These are phyloP conservation scores for Chaetomium sp. DNA, from an alignment of 2,329 filamentous ascomycete genomes.

Conservation along the genomic window DNA sequence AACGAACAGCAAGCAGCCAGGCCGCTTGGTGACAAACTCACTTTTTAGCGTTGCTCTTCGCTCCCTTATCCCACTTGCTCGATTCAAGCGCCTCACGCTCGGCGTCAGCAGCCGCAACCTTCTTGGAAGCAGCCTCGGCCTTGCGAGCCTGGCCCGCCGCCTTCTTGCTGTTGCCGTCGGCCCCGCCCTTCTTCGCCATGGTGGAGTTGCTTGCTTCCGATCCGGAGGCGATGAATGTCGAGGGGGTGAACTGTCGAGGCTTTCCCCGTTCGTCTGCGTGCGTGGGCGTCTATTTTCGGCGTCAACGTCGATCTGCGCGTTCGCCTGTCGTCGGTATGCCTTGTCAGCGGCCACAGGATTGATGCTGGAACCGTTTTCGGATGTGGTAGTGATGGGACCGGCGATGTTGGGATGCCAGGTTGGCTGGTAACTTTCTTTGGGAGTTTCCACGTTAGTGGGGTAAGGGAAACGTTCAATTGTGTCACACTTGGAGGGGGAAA, in stretches of 20 bases:
- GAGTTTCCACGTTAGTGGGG: background rate
- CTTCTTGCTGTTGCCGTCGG: conserved; percentile 78
- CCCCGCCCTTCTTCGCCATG: conserved; percentile 70
- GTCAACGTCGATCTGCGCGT: background rate
- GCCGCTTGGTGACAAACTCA: conserved; percentile 39
- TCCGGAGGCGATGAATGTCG: background rate
- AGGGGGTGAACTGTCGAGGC: too few species aligned
- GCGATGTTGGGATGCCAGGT: background rate
- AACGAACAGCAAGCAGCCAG: too few species aligned
- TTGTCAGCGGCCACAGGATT: background rate
- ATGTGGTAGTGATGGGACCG: background rate
- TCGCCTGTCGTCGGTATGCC: background rate
- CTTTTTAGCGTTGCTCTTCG: conserved; percentile 85
- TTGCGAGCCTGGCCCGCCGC: conserved; percentile 84
- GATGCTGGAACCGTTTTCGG: background rate
- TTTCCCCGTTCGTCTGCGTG: background rate
- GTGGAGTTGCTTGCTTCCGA: conserved; percentile 17
- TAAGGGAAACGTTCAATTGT: conserved; percentile 3
- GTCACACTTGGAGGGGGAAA: background rate
- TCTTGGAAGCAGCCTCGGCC: conserved; percentile 76
- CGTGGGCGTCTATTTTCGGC: background rate
- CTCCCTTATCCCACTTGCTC: conserved; percentile 74
- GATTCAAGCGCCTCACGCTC: conserved; percentile 63
- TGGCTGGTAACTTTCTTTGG: background rate
- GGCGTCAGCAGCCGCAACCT: conserved; percentile 64